Evolutionary conservation across 345 rosid genomes (phyloP).

Genomic region (Viola odorata): DNA sequence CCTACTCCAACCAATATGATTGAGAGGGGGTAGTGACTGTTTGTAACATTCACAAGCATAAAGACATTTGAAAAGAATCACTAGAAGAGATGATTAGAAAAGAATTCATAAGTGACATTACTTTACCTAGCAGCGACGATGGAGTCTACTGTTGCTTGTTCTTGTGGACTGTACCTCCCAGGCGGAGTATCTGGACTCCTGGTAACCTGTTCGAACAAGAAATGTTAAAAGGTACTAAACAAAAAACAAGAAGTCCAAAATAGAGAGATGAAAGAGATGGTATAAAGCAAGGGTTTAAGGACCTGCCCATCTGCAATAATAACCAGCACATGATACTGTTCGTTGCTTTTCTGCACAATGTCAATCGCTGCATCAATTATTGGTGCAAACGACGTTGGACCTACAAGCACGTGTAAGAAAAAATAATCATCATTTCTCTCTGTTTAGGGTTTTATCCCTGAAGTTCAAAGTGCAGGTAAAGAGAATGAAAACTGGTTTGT

Average conservation of each 20-base stretch:
- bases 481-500: no score
- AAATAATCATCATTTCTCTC: background rate
- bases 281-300: conserved; percentile 3
- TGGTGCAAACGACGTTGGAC: conserved; percentile 96
- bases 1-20: conserved; percentile 92
- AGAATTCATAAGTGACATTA: no score
- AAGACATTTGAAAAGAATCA: conserved; percentile 12
- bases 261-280: background rate
- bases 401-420: conserved; percentile 26
- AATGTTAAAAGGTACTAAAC: conserved; percentile 1
- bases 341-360: conserved; percentile 65
- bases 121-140: conserved; percentile 87
- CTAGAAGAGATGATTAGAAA: no score
- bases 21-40: conserved; percentile 78
- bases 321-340: conserved; percentile 88
- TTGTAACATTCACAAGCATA: conserved; percentile 13
- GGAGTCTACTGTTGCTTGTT: conserved; percentile 74
- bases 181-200: conserved; percentile 50
- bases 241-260: conserved; percentile 3
- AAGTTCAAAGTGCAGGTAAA: conserved; percentile 3
- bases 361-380: conserved; percentile 76
- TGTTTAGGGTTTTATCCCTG: no score
- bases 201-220: conserved; percentile 38
- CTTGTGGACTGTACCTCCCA: conserved; percentile 74
- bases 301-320: conserved; percentile 96